phyloP scores from a whole-genome alignment of 345 rosid genomes.

The Gossypium rotundifolium region DNA sequence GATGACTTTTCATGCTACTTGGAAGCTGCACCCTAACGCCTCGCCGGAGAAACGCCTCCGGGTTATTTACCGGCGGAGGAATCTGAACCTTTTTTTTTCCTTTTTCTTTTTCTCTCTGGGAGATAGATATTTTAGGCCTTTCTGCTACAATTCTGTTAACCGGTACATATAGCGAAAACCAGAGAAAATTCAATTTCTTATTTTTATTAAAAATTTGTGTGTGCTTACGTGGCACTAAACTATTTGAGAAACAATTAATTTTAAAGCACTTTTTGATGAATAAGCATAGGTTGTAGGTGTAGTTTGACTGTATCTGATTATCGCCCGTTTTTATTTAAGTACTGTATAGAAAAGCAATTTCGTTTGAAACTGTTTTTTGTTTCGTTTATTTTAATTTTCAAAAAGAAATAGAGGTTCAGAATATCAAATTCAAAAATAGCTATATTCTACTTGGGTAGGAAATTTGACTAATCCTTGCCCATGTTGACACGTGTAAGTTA shows the following conservation, averaged over 20 bases:
- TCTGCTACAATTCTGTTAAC: neutral
- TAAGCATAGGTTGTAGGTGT: neutral
- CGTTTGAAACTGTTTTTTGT: neutral
- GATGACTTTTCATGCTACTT: slow-evolving; percentile 8
- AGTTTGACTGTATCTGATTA: neutral
- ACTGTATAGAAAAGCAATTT: neutral
- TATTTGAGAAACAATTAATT: neutral
- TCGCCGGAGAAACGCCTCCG: slow-evolving; percentile 1
- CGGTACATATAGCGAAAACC: neutral
- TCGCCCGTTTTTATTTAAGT: too few species aligned
- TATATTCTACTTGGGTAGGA: neutral
- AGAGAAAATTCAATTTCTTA: neutral
- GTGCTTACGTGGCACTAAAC: neutral
- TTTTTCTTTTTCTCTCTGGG: neutral
- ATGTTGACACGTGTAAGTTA: too few species aligned
- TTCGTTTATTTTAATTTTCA: neutral
- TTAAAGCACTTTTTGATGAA: neutral
- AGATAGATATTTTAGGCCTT: neutral
- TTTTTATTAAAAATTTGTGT: neutral
- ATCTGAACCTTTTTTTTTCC: neutral
- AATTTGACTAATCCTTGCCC: neutral
- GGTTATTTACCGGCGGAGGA: neutral
- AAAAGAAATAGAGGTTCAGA: neutral
- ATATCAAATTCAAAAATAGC: neutral
- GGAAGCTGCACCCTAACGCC: neutral